Percentiles rank a stretch among this genome's conserved stretches.
These are phyloP conservation scores for Ophiostoma ulmi DNA, from an alignment of 2,329 filamentous ascomycete genomes.

Conservation along the genomic window DNA sequence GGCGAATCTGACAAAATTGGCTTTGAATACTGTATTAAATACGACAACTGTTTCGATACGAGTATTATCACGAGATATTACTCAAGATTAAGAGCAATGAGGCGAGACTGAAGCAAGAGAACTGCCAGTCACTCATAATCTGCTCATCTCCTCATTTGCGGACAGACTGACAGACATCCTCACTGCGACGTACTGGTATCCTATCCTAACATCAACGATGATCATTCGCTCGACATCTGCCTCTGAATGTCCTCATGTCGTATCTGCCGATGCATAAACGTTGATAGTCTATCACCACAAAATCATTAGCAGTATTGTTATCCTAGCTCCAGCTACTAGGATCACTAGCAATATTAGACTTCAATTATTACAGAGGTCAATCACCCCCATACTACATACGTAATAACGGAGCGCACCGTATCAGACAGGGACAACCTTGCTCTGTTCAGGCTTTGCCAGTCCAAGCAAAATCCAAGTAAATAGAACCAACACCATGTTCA, in stretches of 20 bases:
- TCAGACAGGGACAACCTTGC: not conserved
- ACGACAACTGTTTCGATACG: not conserved
- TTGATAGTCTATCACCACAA: not conserved
- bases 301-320: not conserved
- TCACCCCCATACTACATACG: constrained; percentile 1
- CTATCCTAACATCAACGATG: not conserved
- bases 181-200: not conserved
- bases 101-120: not conserved
- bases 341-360: not conserved
- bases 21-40: not conserved
- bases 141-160: not conserved
- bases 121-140: not conserved
- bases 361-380: not conserved
- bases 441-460: not conserved
- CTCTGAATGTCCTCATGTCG: not conserved
- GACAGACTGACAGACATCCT: not conserved
- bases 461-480: not conserved
- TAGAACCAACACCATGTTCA: not conserved
- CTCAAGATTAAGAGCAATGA: not conserved
- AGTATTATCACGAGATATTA: not conserved
- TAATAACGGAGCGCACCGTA: constrained; percentile 1
- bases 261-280: not conserved
- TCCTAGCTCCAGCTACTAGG: not conserved
- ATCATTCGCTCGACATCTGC: not conserved
- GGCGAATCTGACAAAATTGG: not conserved